A percentile compares a stretch with the other conserved stretches of the same genome.
Evolutionary conservation across 371 early-diverging fungal genomes (phyloP).

Genomic region (Mucor indicus): DNA sequence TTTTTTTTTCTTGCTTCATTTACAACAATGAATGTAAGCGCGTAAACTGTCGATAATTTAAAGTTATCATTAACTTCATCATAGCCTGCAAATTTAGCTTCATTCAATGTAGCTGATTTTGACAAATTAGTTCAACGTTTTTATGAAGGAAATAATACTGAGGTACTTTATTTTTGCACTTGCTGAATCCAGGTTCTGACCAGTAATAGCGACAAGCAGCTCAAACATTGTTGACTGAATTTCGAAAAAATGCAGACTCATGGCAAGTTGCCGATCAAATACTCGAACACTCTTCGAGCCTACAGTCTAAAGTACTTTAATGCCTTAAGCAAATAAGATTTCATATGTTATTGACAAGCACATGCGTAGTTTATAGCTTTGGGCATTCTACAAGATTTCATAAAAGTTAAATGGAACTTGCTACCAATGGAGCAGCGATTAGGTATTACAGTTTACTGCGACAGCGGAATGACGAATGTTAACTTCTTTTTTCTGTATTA

Average conservation of each 20-base stretch:
- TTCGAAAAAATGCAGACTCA: constrained; percentile 90
- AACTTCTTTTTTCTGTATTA: too few relatives aligned
- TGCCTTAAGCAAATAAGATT: background rate
- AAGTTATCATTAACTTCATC: too few relatives aligned
- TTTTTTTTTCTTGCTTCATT: too few relatives aligned
- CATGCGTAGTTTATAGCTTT: constrained; percentile 79
- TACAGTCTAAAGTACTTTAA: constrained; percentile 85
- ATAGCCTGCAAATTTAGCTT: background rate
- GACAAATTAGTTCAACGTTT: constrained; percentile 8
- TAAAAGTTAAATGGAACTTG: constrained; percentile 94
- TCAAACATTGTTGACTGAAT: constrained; percentile 74
- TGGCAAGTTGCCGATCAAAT: constrained; percentile 94
- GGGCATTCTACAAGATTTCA: constrained; percentile 89
- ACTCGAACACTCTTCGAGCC: constrained; percentile 71
- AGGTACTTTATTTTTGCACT: background rate
- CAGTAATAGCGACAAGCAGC: constrained; percentile 70
- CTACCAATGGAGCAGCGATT: constrained; percentile 82
- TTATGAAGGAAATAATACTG: constrained; percentile 14
- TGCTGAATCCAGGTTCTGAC: background rate
- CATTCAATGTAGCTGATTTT: constrained; percentile 12
- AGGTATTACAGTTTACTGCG: constrained; percentile 37
- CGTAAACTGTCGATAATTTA: too few relatives aligned
- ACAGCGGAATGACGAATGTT: background rate
- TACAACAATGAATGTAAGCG: too few relatives aligned
- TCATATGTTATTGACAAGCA: background rate